Conservation (phyloP, 2,329 filamentous ascomycete species). For the Colletotrichum lupini region DNA sequence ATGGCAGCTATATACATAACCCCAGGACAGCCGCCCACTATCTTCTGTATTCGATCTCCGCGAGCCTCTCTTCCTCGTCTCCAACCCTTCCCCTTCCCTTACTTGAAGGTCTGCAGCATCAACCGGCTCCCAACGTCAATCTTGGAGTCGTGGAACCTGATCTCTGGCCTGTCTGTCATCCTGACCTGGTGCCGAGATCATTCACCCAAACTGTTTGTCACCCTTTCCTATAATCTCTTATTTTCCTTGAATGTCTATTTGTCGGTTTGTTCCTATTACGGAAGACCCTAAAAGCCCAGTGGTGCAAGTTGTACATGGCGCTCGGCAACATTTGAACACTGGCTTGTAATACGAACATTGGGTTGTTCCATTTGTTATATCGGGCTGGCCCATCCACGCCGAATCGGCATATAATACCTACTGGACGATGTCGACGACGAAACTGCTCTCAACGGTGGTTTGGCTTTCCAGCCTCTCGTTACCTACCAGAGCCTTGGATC, state of each 20-base stretch:
- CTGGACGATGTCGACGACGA: slow-evolving; percentile 19
- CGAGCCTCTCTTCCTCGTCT: slow-evolving; percentile 24
- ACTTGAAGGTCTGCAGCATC: slow-evolving; percentile 8
- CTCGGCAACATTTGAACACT: background rate
- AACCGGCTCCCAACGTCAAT: slow-evolving; percentile 22
- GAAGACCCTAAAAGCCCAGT: background rate
- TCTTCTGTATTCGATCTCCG: background rate
- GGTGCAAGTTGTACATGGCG: background rate
- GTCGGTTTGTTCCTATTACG: background rate
- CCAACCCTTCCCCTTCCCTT: slow-evolving; percentile 6
- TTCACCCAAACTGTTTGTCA: slow-evolving; percentile 23
- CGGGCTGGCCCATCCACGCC: slow-evolving; percentile 22
- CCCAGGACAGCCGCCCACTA: background rate
- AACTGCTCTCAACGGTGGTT: slow-evolving; percentile 1
- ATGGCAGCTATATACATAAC: slow-evolving; percentile 28
- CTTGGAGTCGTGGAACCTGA: slow-evolving; percentile 21
- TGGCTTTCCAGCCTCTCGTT: slow-evolving; percentile 8
- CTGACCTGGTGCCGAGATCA: slow-evolving; percentile 12
- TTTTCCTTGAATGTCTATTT: background rate
- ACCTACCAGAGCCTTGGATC: slow-evolving; percentile 3
- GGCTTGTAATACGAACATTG: background rate
- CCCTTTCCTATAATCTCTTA: slow-evolving; percentile 3
- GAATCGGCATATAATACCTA: background rate
- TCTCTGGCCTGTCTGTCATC: background rate
- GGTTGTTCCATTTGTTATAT: background rate